These are phyloP conservation scores for Skeletonema grethae DNA, from an alignment of 108 stramenopile genomes.

Conservation along the genomic window DNA sequence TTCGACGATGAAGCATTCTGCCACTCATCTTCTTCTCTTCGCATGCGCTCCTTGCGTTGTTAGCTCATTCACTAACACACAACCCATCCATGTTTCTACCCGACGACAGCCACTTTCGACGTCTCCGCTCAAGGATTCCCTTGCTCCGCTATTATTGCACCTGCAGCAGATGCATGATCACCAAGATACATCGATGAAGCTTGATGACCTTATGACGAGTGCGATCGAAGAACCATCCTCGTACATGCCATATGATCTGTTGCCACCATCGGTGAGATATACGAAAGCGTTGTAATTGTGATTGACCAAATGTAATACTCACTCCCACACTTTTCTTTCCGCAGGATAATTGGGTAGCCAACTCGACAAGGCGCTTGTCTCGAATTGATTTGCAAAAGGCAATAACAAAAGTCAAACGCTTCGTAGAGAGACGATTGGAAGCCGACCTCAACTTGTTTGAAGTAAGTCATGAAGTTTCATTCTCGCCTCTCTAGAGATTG, in stretches of 20 bases:
- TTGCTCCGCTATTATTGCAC: neutral
- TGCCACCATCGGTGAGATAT: slow-evolving; percentile 11
- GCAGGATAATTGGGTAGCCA: slow-evolving; percentile 40
- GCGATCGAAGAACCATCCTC: neutral
- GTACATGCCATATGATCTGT: slow-evolving; percentile 23
- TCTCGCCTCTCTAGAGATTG: neutral
- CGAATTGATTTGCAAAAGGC: slow-evolving; percentile 46
- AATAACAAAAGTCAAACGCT: slow-evolving; percentile 37
- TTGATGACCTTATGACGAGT: neutral
- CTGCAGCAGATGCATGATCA: neutral
- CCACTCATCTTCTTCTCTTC: neutral
- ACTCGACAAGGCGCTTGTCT: slow-evolving; percentile 43
- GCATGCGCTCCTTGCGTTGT: neutral
- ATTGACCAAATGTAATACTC: neutral
- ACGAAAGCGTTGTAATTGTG: neutral
- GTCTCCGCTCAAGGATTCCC: neutral
- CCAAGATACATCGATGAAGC: neutral
- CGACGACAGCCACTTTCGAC: neutral
- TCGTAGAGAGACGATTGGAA: slow-evolving; percentile 45
- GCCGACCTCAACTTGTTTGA: slow-evolving; percentile 49
- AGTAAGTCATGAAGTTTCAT: slow-evolving; percentile 1
- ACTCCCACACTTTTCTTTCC: neutral
- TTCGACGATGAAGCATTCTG: neutral
- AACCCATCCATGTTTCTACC: neutral
- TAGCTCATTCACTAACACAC: slow-evolving; percentile 1